Conservation (phyloP, 305 asterid species). For the Withania somnifera region DNA sequence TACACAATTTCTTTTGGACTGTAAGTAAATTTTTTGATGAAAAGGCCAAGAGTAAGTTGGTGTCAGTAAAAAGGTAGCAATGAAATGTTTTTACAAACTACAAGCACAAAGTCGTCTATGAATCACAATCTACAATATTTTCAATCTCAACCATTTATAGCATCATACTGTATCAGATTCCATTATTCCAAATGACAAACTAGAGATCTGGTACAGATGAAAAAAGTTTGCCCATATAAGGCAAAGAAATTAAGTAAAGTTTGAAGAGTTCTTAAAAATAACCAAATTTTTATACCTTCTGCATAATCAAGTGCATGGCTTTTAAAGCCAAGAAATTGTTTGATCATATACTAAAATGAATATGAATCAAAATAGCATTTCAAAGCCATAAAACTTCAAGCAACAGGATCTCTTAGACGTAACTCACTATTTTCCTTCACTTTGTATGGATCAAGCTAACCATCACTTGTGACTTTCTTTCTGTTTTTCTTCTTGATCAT, state of each 20-base stretch:
- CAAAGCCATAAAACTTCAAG: not conserved
- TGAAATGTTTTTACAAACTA: not conserved
- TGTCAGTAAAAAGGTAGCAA: not conserved
- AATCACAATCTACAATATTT: not conserved
- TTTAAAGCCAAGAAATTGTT: not conserved
- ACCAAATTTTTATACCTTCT: not conserved
- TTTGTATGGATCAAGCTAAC: not conserved
- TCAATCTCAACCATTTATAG: not conserved
- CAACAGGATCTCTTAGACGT: not conserved
- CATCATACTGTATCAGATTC: not conserved
- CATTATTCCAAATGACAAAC: not conserved
- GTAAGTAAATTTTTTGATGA: not conserved
- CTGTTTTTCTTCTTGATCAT: not conserved
- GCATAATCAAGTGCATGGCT: not conserved
- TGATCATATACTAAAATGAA: not conserved
- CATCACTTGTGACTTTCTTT: not conserved
- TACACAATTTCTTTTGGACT: not conserved
- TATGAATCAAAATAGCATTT: not conserved
- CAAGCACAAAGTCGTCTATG: not conserved
- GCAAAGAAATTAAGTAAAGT: not conserved
- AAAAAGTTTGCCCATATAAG: not conserved
- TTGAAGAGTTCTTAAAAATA: not conserved
- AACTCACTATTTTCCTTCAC: conserved; percentile 1
- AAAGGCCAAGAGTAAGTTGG: not conserved
- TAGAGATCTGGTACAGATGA: not conserved